A percentile compares a stretch with the other conserved stretches of the same genome.
phyloP scores from a whole-genome alignment of 805 yeast genomes.

The Metschnikowia orientalis region DNA sequence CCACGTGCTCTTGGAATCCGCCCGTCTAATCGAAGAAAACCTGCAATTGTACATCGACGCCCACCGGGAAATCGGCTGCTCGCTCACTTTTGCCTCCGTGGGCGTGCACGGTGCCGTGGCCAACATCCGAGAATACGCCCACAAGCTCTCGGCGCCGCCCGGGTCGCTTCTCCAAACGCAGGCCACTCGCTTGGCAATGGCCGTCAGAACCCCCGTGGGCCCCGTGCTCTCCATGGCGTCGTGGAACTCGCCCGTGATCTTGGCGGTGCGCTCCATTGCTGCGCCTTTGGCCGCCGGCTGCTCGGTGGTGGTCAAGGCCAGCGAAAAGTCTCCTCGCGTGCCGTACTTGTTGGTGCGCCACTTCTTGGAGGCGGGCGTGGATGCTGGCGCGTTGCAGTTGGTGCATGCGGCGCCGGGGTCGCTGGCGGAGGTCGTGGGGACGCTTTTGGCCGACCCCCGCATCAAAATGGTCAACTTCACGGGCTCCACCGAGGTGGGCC shows the following conservation, averaged over 20 bases:
- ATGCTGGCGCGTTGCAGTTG: constrained; percentile 31
- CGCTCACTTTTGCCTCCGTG: constrained; percentile 7
- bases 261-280: constrained; percentile 35
- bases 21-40: constrained; percentile 14
- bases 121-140: constrained; percentile 12
- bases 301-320: constrained; percentile 40
- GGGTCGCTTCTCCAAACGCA: constrained; percentile 17
- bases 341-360: constrained; percentile 30
- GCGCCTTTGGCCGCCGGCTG: constrained; percentile 49
- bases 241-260: constrained; percentile 47
- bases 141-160: constrained; percentile 12
- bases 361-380: constrained; percentile 38
- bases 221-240: constrained; percentile 44
- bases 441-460: constrained; percentile 21
- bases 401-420: constrained; percentile 27
- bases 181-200: constrained; percentile 23
- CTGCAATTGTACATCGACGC: constrained; percentile 8
- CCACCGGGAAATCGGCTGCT: constrained; percentile 12
- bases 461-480: constrained; percentile 43
- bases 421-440: constrained; percentile 22
- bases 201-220: constrained; percentile 39
- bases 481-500: constrained; percentile 41
- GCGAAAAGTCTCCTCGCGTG: constrained; percentile 35
- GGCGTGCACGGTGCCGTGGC: constrained; percentile 10
- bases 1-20: constrained; percentile 19